These are phyloP conservation scores for Poa annua DNA, from an alignment of 176 grass and related monocot genomes.

Conservation along the genomic window DNA sequence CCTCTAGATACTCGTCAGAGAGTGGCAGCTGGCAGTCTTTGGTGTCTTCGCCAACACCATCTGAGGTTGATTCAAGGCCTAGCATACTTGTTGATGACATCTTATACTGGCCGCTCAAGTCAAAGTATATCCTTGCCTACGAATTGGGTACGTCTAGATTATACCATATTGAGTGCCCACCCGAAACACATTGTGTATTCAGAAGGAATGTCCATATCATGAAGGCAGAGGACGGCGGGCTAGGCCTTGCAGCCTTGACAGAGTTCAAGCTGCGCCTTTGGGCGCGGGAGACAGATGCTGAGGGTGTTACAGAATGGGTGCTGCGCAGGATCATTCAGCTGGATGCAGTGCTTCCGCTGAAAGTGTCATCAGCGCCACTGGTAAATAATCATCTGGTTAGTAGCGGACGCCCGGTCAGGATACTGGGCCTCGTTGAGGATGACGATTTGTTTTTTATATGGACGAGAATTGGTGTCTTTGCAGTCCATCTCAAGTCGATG, in stretches of 20 bases:
- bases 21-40: neutral
- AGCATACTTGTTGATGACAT: conserved; percentile 29
- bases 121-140: conserved; percentile 42
- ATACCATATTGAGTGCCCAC: conserved; percentile 44
- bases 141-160: conserved; percentile 23
- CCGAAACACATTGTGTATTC: conserved; percentile 31
- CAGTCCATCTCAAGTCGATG: conserved; percentile 44
- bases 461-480: conserved; percentile 37
- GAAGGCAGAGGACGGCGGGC: conserved; percentile 41
- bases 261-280: conserved; percentile 34
- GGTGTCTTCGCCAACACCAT: conserved; percentile 18
- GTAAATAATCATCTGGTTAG: neutral
- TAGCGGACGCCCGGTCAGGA: conserved; percentile 20
- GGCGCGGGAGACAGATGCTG: neutral
- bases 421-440: conserved; percentile 44
- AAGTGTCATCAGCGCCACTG: neutral
- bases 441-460: conserved; percentile 42
- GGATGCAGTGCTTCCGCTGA: conserved; percentile 15
- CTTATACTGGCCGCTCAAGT: conserved; percentile 42
- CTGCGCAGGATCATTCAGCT: conserved; percentile 14
- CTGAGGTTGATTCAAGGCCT: conserved; percentile 46
- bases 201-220: conserved; percentile 51
- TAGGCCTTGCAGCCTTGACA: conserved; percentile 32
- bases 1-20: conserved; percentile 36
- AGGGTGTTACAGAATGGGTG: conserved; percentile 37